Conservation (phyloP, 1,284 basidiomycete species). For the Trichosporon faecale region DNA sequence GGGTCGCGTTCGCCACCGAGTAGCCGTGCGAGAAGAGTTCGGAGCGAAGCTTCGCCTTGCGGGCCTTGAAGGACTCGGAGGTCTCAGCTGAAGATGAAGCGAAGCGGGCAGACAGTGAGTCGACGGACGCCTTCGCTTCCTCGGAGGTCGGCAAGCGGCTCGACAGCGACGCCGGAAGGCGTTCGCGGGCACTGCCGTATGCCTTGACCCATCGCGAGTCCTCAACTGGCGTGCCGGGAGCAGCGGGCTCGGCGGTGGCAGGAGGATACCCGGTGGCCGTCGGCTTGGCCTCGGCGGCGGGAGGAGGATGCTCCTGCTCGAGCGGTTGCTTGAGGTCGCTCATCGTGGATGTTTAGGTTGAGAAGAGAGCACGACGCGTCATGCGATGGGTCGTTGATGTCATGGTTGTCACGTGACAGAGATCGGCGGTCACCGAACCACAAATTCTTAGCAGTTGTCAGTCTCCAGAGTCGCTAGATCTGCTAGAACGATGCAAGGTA, state of each 20-base stretch:
- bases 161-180: not conserved
- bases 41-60: not conserved
- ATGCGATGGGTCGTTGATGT: not conserved
- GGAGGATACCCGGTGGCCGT: not conserved
- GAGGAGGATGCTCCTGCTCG: too few relatives aligned
- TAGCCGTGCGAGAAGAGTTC: slow-evolving; percentile 6
- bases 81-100: not conserved
- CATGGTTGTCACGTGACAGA: not conserved
- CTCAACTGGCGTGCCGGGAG: not conserved
- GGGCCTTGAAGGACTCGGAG: not conserved
- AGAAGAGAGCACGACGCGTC: not conserved
- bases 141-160: not conserved
- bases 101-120: not conserved
- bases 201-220: slow-evolving; percentile 1
- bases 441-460: too few relatives aligned
- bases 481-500: not conserved
- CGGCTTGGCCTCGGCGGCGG: too few relatives aligned
- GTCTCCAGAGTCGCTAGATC: too few relatives aligned
- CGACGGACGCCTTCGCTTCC: not conserved
- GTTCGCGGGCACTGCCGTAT: not conserved
- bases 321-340: not conserved
- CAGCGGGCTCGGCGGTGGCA: not conserved
- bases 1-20: not conserved
- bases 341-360: not conserved
- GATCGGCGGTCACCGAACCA: too few relatives aligned